phyloP scores from a whole-genome alignment of 169 alveolate genomes.

The Nephromyces sp. region DNA sequence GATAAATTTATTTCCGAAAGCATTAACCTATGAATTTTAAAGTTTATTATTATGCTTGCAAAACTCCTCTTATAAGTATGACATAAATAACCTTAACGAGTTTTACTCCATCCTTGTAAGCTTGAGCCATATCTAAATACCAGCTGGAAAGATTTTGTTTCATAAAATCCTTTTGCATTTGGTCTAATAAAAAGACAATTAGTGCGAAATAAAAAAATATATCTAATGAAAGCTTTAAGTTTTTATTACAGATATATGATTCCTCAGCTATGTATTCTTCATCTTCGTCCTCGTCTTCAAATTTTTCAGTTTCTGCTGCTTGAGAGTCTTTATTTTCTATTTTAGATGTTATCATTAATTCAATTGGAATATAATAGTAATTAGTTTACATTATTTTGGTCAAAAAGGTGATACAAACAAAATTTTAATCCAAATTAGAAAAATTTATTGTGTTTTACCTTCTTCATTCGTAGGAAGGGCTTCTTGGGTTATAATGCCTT shows the following conservation, averaged over 20 bases:
- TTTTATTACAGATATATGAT: background rate
- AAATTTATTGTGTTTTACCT: too few species aligned
- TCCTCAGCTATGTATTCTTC: constrained; percentile 21
- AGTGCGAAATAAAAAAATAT: background rate
- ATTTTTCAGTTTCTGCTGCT: constrained; percentile 6
- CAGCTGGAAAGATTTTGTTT: constrained; percentile 38
- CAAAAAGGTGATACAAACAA: too few species aligned
- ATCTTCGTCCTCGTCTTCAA: constrained; percentile 7
- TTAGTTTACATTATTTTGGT: too few species aligned
- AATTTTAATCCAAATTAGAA: too few species aligned
- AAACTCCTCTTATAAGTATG: background rate
- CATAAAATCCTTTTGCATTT: constrained; percentile 43
- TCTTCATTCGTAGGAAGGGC: too few species aligned
- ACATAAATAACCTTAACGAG: constrained; percentile 26
- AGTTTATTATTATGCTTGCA: background rate
- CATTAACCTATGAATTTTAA: constrained; percentile 24
- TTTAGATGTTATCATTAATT: too few species aligned
- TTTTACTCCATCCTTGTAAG: constrained; percentile 42
- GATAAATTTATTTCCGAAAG: constrained; percentile 42
- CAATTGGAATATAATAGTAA: too few species aligned
- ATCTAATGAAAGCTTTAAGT: background rate
- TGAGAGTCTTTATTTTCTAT: too few species aligned
- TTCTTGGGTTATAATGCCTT: too few species aligned
- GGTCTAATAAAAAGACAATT: constrained; percentile 15
- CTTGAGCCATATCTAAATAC: constrained; percentile 39